Percentiles rank a stretch among this genome's conserved stretches.
phyloP scores from a whole-genome alignment of 768 basidiomycete species.

The Rhodotorula graminis region DNA sequence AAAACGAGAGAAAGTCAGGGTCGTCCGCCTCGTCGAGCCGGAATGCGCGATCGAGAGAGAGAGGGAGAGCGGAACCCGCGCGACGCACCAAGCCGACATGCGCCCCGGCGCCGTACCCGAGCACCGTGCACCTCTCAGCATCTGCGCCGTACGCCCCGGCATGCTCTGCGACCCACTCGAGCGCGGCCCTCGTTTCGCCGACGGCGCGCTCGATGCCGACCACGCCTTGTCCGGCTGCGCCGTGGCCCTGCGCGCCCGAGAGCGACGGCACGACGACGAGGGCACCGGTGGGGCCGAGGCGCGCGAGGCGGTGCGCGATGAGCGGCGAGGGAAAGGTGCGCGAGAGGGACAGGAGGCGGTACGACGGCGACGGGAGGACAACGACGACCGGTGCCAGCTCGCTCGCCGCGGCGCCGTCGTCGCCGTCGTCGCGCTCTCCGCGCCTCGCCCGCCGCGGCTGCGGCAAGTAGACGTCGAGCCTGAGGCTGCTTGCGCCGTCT shows the following conservation, averaged over 20 bases:
- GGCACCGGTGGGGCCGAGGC: not conserved
- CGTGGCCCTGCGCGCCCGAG: not conserved
- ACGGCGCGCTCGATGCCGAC: conserved; percentile 1
- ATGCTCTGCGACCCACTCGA: conserved; percentile 2
- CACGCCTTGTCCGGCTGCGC: too few relatives aligned
- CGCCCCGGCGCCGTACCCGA: conserved; percentile 15
- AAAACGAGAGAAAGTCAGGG: not conserved
- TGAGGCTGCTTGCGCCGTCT: not conserved
- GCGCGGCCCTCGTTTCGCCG: not conserved
- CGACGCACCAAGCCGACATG: not conserved
- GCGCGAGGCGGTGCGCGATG: conserved; percentile 10
- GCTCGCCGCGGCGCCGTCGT: not conserved
- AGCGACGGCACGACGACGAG: conserved; percentile 20
- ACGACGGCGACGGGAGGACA: conserved; percentile 4
- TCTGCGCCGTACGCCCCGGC: conserved; percentile 2
- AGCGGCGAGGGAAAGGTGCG: conserved; percentile 2
- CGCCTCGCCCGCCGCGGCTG: too few relatives aligned
- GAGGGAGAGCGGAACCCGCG: too few relatives aligned
- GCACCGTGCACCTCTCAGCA: not conserved
- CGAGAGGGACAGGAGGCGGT: not conserved
- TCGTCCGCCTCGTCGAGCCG: not conserved
- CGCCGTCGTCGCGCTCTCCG: not conserved
- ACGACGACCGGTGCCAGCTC: not conserved
- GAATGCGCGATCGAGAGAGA: not conserved
- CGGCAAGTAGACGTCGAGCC: conserved; percentile 19